These are phyloP conservation scores for Acrocalymma vagum DNA, from an alignment of 2,329 filamentous ascomycete species.

Conservation along the genomic window DNA sequence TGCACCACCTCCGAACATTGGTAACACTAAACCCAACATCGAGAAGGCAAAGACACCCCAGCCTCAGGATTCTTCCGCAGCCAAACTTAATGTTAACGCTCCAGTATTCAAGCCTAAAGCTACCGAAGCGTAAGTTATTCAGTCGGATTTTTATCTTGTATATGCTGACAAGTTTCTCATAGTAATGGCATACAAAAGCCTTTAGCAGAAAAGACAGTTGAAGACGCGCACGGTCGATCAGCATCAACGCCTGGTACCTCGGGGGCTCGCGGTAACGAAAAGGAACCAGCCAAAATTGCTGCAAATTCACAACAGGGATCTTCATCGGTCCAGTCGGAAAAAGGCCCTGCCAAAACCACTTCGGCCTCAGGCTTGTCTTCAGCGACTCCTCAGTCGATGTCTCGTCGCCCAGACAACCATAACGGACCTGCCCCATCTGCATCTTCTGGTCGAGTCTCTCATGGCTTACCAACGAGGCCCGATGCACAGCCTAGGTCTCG, in stretches of 20 bases:
- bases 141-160: not conserved
- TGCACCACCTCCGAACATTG: constrained; percentile 35
- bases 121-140: constrained; percentile 34
- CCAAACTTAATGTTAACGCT: constrained; percentile 63
- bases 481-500: constrained; percentile 62
- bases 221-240: constrained; percentile 18
- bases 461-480: constrained; percentile 65
- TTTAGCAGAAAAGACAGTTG: constrained; percentile 20
- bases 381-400: constrained; percentile 26
- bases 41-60: constrained; percentile 51
- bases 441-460: constrained; percentile 38
- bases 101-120: constrained; percentile 68
- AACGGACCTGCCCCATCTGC: constrained; percentile 35
- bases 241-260: constrained; percentile 21
- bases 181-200: constrained; percentile 44
- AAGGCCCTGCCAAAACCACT: constrained; percentile 15
- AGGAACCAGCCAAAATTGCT: constrained; percentile 17
- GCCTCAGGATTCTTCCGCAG: constrained; percentile 49
- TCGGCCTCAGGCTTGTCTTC: constrained; percentile 19
- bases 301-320: constrained; percentile 18
- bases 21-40: constrained; percentile 34
- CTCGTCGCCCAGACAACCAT: constrained; percentile 42
- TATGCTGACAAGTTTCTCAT: constrained; percentile 20
- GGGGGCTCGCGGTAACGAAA: constrained; percentile 26
- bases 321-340: constrained; percentile 25